These are phyloP conservation scores for Pisolithus thermaeus DNA, from an alignment of 1,284 basidiomycete species.

Conservation along the genomic window DNA sequence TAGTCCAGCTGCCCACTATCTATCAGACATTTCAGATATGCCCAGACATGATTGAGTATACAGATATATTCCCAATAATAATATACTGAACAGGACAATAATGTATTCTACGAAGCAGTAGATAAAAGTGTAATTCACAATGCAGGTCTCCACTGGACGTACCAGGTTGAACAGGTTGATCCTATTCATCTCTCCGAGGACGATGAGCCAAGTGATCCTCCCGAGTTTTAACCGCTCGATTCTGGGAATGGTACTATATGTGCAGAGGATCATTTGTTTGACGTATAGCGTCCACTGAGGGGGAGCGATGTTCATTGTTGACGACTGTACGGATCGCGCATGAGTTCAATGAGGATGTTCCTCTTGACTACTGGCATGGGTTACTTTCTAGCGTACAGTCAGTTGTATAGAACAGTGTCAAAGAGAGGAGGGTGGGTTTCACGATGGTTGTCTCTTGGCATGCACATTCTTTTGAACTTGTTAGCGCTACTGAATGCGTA, in stretches of 20 bases:
- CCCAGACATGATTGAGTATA: no score
- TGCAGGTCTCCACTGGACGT: slow-evolving; percentile 69
- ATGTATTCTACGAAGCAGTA: slow-evolving; percentile 91
- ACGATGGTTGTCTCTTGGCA: slow-evolving; percentile 24
- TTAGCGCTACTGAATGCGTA: slow-evolving; percentile 7
- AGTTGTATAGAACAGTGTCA: slow-evolving; percentile 55
- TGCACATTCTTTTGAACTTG: slow-evolving; percentile 18
- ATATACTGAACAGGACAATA: slow-evolving; percentile 55
- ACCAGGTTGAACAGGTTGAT: slow-evolving; percentile 34
- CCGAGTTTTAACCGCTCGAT: slow-evolving; percentile 66
- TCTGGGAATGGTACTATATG: slow-evolving; percentile 79
- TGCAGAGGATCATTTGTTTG: slow-evolving; percentile 6
- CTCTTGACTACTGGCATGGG: slow-evolving; percentile 74
- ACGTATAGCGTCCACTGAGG: neutral
- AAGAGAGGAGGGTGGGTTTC: slow-evolving; percentile 41
- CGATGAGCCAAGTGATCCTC: slow-evolving; percentile 49
- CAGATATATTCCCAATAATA: no score
- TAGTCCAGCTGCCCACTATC: no score
- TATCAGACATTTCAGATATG: no score
- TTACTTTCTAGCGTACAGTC: slow-evolving; percentile 21
- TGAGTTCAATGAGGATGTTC: slow-evolving; percentile 80
- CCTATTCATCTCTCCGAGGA: slow-evolving; percentile 13
- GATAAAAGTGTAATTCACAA: slow-evolving; percentile 75
- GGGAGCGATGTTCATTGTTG: slow-evolving; percentile 44
- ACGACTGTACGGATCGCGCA: slow-evolving; percentile 94